Evolutionary conservation across 2,329 filamentous ascomycete species (phyloP).

Genomic region (Colletotrichum godetiae): DNA sequence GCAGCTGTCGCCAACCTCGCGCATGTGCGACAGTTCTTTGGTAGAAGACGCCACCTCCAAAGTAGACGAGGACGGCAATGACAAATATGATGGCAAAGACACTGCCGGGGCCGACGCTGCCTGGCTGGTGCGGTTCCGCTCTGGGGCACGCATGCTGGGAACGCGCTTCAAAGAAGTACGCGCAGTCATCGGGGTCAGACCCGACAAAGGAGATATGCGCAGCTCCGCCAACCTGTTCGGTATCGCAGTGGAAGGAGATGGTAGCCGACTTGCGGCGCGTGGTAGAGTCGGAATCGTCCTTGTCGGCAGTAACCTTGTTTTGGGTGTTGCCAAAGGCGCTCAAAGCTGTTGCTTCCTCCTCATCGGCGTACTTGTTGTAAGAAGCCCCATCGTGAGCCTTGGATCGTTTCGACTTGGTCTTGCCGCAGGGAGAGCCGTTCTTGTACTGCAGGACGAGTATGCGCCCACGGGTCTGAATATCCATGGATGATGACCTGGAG

Average conservation of each 20-base stretch:
- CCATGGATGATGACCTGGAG: conserved; percentile 64
- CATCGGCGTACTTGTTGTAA: conserved; percentile 42
- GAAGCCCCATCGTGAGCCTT: conserved; percentile 41
- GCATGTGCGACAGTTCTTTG: conserved; percentile 95
- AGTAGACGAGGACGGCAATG: conserved; percentile 84
- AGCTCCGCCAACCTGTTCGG: conserved; percentile 75
- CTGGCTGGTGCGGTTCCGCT: conserved; percentile 76
- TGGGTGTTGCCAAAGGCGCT: conserved; percentile 38
- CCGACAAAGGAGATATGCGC: conserved; percentile 87
- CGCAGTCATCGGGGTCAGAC: conserved; percentile 85
- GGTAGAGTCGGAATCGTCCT: conserved; percentile 46
- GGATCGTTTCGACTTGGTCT: conserved; percentile 49
- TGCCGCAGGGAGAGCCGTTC: conserved; percentile 79
- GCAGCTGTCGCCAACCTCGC: conserved; percentile 92
- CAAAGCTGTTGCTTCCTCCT: conserved; percentile 49
- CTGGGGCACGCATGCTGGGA: conserved; percentile 82
- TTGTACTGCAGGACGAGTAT: conserved; percentile 83
- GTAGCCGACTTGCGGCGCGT: conserved; percentile 79
- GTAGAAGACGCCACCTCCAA: conserved; percentile 94
- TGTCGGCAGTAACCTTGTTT: conserved; percentile 43
- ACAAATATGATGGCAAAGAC: conserved; percentile 89
- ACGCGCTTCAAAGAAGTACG: conserved; percentile 95
- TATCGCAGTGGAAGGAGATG: conserved; percentile 94
- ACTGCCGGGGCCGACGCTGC: conserved; percentile 77
- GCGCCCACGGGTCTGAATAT: conserved; percentile 71